Evolutionary conservation across 306 rosid species (phyloP), one percentile per base, ranked within the genome.

Genomic region (Prunus mira): DNA sequence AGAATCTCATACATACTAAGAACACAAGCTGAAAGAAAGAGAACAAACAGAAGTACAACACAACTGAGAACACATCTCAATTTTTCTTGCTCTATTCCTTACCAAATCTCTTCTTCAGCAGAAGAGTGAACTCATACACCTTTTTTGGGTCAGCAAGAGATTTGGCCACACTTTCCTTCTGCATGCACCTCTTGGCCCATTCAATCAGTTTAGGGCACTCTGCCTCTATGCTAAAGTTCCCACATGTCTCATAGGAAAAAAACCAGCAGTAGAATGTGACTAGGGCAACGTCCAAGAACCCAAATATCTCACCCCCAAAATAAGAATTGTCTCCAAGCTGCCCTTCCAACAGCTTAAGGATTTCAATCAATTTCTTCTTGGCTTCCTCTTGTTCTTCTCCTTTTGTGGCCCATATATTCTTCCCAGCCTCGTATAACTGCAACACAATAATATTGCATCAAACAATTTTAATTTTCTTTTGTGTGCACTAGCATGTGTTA

Each of bases 311-410:
- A 2, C 81, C 85, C 4, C 75, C 78, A 45, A 84, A 74, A 20
- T 69, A 81, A 4, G 54, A 6, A 50, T 74, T 78, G 5, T 71
- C 83, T 4, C 85, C 88, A n/a, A 84, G 85, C 72, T 74, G 78
- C 30, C 71, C 80, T 24, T 81, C 78, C 17, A 81, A 6, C 27
- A 41, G 6, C 68, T 69, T 69, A 9, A 81, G 57, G 54, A 28
- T 12, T 55, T 74, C 76, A 6, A 81, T 2, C 12, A 69, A 56
- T n/a, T 73, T 81, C 11, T 70, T 67, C 62, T 45, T 67, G 5
- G 76, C 83, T 50, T 76, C 80, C 30, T 70, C 76, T 38, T 24
- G 25, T 24, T 82, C 69, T 22, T 73, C 64, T 54, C 80, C 82
- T n/a, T 82, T 74, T 3, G 80, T 72, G 15, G 27, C 28, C 70